Evolutionary conservation across 179 eudicot genomes (phyloP), one percentile per base, ranked within the genome.

Genomic region (Silene noctiflora): DNA sequence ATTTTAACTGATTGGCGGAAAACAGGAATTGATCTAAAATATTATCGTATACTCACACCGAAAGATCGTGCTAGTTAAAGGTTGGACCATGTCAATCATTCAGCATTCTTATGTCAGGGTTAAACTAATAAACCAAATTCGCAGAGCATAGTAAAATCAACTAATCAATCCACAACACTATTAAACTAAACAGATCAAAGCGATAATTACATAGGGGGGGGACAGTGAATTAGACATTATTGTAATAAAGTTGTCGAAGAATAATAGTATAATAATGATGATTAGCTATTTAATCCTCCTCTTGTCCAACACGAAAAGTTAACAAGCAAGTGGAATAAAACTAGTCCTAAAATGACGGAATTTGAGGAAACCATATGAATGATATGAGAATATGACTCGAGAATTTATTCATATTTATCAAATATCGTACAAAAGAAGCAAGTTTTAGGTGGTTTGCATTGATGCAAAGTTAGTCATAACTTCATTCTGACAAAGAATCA

Each of bases 371-470:
- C 31, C 72, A 81, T 35, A 6, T 35, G 42, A 35, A 9, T 48
- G 7, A 48, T 14, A 63, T 77, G 39, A 51, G n/a, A n/a, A n/a
- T n/a, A n/a, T n/a, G n/a, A n/a, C 21, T 33, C 14, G 35, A 74
- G 19, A 27, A 65, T 56, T 13, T 7, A 22, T 9, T 31, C 60
- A 64, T 3, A 20, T 31, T 21, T 17, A 21, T 35, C 24, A 44
- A 20, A 19, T 35, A 76, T 35, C 20, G 12, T 48, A 33, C 75
- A 59, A 44, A 77, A 59, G 17, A 53, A 67, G 51, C 75, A 53
- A 74, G 63, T 0, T 69, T 77, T 74, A 62, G 81, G 68, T 74
- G 24, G 73, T 53, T 77, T 13, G 79, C 84, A 74, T 81, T 78
- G 73, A 70, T 63, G 19, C 21, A 20, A 69, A 81, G 76, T 62